A percentile compares a stretch with the other conserved stretches of the same genome.
These are phyloP conservation scores for Galeopsis tetrahit DNA, from an alignment of 257 asterid species.

Conservation along the genomic window DNA sequence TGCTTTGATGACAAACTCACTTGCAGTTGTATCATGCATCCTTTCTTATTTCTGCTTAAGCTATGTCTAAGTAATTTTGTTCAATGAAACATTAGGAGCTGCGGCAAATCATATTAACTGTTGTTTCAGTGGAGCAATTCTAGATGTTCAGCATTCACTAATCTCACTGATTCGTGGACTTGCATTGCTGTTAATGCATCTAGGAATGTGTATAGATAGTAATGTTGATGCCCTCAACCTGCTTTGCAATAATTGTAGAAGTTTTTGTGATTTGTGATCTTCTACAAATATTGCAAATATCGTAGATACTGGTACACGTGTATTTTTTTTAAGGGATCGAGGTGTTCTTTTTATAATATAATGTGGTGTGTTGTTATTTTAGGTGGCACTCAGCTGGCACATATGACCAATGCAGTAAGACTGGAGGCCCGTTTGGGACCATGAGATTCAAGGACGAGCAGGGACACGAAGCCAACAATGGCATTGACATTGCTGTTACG, in stretches of 20 bases:
- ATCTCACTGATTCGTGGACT: neutral
- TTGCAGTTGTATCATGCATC: conserved; percentile 14
- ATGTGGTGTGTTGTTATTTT: conserved; percentile 31
- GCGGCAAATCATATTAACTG: neutral
- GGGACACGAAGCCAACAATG: conserved; percentile 73
- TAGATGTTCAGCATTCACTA: neutral
- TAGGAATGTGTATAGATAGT: neutral
- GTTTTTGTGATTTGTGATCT: neutral
- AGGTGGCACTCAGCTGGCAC: conserved; percentile 99
- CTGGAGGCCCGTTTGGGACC: conserved; percentile 94
- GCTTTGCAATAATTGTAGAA: neutral
- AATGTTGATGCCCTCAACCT: neutral
- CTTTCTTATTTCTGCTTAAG: neutral
- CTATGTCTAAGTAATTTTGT: neutral
- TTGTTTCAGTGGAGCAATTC: neutral
- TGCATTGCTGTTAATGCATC: neutral
- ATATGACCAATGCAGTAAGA: conserved; percentile 55
- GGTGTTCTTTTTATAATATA: conserved; percentile 3
- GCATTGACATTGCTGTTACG: conserved; percentile 63
- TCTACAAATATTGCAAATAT: neutral
- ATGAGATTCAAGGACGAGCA: conserved; percentile 75
- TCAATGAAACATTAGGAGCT: neutral
- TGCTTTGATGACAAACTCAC: neutral
- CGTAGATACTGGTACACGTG: neutral
- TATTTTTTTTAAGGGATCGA: neutral